Conservation (phyloP, 495 filamentous ascomycete species). For the Astrothelium subdiscretum region DNA sequence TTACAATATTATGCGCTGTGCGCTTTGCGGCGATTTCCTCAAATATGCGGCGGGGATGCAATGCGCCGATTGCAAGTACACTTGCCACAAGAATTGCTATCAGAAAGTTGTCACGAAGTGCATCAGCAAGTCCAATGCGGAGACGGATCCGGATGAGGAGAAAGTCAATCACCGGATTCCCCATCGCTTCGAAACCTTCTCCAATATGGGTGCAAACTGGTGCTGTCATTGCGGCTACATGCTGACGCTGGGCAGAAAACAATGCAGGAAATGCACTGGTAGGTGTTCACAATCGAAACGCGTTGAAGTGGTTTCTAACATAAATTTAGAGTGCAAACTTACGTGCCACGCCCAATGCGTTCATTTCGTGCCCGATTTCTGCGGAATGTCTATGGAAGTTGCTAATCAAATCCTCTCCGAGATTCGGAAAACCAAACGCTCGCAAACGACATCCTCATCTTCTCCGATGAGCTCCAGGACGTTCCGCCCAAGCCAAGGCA, state of each 20-base stretch:
- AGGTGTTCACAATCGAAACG: conserved; percentile 20
- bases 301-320: conserved; percentile 3
- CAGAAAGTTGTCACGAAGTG: conserved; percentile 97
- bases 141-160: conserved; percentile 95
- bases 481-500: conserved; percentile 43
- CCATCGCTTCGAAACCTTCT: conserved; percentile 87
- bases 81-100: conserved; percentile 95
- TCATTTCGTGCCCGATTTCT: conserved; percentile 97
- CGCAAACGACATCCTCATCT: conserved; percentile 33
- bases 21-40: conserved; percentile 93
- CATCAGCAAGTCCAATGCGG: conserved; percentile 97
- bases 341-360: conserved; percentile 85
- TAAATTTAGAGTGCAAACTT: conserved; percentile 66
- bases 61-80: conserved; percentile 98
- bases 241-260: conserved; percentile 90
- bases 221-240: conserved; percentile 99
- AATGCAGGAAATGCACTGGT: conserved; percentile 84
- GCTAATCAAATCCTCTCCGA: conserved; percentile 83
- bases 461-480: conserved; percentile 53
- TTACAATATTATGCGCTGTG: conserved; percentile 99
- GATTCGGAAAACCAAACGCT: conserved; percentile 47
- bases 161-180: conserved; percentile 99
- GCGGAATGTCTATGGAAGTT: conserved; percentile 96
- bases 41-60: conserved; percentile 99
- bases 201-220: conserved; percentile 97